Base-by-base conservation (phyloP, 148 eudicot genomes). In the Fagopyrum esculentum region DNA sequence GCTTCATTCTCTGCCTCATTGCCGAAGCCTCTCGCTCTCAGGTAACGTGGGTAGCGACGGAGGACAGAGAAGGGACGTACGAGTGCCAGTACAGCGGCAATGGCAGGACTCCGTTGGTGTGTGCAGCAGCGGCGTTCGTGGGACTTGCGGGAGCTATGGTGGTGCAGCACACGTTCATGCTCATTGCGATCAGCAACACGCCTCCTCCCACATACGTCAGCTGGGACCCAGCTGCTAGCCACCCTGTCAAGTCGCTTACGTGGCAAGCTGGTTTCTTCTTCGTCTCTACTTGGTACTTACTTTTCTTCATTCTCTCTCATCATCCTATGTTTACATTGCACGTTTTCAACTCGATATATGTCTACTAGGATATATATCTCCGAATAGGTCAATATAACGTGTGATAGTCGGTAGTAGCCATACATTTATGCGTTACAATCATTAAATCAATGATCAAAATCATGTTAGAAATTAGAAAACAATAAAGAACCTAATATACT, bases 261-360 rank as follows among this genome's bases (percentile, higher is more conserved):
- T 87, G 90, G 85, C 98, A 90, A 84, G 98, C 97, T 66, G 91
- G 81, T 3, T 83, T 87, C 69, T 89, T 94, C 87, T 94, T 94
- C 82, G 46, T 91, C 30, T 66, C 97, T 26, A 90, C 98, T 48
- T 94, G 98, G 98, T 91, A 86, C 5, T 83, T 30, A n/a, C 43
- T 43, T 6, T 5, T 26, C 15, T 35, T 35, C 40, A 35, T 35
- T 35, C 40, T 35, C 40, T 35, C 40, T 35, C 40, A 35, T 35
- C 40, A 35, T 35, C 40, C 40, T 35, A 35, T 35, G 40, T 35
- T 35, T 35, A 35, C 40, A 35, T 35, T 35, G 40, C 40, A 35
- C 40, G 40, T 35, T 35, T 35, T 1, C 3, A 35, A 35, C 2
- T 35, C 40, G 40, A 35, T 1, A 35, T 2, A 35, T 35, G 40